Base-by-base conservation (phyloP, 345 rosid genomes). In the Gossypioides kirkii region DNA sequence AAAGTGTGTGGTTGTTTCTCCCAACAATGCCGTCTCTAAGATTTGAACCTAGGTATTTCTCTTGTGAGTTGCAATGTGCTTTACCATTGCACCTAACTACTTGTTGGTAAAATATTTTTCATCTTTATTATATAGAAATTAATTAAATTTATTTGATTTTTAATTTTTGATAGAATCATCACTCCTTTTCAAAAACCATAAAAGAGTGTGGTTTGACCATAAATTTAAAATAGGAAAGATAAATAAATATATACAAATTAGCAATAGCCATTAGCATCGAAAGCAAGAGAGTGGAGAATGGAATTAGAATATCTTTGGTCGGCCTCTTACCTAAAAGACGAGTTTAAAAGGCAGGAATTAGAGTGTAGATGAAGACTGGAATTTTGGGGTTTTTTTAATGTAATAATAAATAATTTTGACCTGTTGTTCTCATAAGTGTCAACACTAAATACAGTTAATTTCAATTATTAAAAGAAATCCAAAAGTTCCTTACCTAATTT, bases 291-390 rank as follows among this genome's bases (percentile, higher is more conserved):
- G 74, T 56, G 74, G 74, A 56, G 74, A 38, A 71, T 56, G 74
- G 74, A 71, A 71, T 71, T 71, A 71, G 74, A 71, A 56, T 71
- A 71, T 71, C 64, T 71, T 71, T 43, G 73, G 74, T 71, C 74
- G 63, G 74, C 74, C 74, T 71, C 63, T 71, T 53, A 55, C n/a
- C 22, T 49, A 20, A 55, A 70, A 53, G 38, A 45, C 12, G n/a
- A 50, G 38, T 32, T 32, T 5, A 69, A 69, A 70, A 70, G 47
- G 26, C 8, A 70, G 45, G 16, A 38, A 22, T 7, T 38, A 22
- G 72, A 50, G 60, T 55, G 54, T 71, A 14, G 17, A 2, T 71
- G 74, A 71, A 71, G 74, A 71, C 50, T 18, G 64, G 74, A 70
- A 56, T 71, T 38, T 55, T 4, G 13, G 4, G 32, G 1, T 3